Evolutionary conservation across 352 stramenopile genomes (phyloP), one percentile per base, ranked within the genome.

Genomic region (Globisporangium yorkense): DNA sequence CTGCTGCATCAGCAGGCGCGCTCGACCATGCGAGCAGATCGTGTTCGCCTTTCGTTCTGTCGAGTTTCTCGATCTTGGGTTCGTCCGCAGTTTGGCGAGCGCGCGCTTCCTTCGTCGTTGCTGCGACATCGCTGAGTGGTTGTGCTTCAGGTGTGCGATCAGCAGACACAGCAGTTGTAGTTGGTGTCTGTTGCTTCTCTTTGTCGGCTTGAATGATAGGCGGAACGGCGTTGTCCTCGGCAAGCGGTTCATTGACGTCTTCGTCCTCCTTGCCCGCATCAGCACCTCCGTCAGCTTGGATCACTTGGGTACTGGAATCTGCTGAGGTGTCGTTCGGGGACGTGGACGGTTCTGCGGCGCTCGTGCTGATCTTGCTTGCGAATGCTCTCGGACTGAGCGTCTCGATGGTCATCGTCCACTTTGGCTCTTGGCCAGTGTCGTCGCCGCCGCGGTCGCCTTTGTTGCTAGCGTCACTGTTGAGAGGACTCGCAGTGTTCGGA

Each of bases 381-480:
- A 51, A 37, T 13, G 27, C n/a, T 8, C 29, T 31, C 31, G 56
- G 51, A 18, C 35, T 29, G 27, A 51, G 31, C 33, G 47, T 6
- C 29, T 57, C 51, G 33, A 48, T 29, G 8, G 56, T 62, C 48
- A 62, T 55, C 5, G 56, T 62, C 48, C 48, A 59, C 58, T 39
- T 29, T 2, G 44, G 7, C 63, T 61, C 16, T 66, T 66, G 8
- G 16, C 40, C 21, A 27, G 24, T 18, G 49, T 55, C 33, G 20
- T 63, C 46, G 7, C 67, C 43, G 12, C 2, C 21, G 5, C 41
- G 15, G 21, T 12, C 41, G 33, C 33, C 33, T 21, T 10, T 47
- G 41, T 47, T 27, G 24, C 24, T 27, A 27, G 24, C 33, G 9
- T 37, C 2, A 10, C 33, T 20, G 6, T 5, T 16, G 4, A 6